Percentiles rank a stretch among this genome's conserved stretches.
Conservation (phyloP, 1,284 basidiomycete species). For the Fomitopsis palustris region DNA sequence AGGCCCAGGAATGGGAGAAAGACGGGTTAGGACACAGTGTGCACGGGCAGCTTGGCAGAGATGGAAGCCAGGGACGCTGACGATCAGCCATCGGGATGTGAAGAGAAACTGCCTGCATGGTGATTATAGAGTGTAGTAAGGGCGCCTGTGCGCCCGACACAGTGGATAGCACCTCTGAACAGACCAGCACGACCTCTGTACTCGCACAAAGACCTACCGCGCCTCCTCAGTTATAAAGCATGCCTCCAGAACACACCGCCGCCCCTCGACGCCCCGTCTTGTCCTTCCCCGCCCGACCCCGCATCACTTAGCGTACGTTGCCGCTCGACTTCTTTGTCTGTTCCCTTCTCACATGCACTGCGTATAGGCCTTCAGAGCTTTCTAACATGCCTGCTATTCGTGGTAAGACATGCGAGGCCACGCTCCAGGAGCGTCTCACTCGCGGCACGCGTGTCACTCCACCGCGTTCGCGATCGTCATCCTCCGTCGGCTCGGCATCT, state of each 20-base stretch:
- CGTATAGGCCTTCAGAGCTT: neutral
- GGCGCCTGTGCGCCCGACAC: neutral
- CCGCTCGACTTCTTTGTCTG: neutral
- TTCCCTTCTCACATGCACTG: neutral
- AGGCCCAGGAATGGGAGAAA: neutral
- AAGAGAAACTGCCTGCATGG: neutral
- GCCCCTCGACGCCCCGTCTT: neutral
- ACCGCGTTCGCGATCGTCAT: neutral
- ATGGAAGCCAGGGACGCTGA: neutral
- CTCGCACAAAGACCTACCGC: neutral
- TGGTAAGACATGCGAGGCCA: neutral
- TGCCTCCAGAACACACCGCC: neutral
- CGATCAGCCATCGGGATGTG: neutral
- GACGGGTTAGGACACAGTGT: neutral
- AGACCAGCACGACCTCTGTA: neutral
- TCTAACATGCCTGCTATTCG: neutral
- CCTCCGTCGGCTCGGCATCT: neutral
- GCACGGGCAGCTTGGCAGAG: neutral
- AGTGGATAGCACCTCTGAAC: neutral
- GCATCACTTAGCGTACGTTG: neutral
- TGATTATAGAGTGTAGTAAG: neutral
- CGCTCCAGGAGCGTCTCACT: neutral
- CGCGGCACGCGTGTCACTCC: neutral
- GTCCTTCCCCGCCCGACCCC: neutral
- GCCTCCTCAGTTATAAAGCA: neutral